Evolutionary conservation across 441 rosid species (phyloP), one percentile per base, ranked within the genome.

Genomic region (Kokia cookei): DNA sequence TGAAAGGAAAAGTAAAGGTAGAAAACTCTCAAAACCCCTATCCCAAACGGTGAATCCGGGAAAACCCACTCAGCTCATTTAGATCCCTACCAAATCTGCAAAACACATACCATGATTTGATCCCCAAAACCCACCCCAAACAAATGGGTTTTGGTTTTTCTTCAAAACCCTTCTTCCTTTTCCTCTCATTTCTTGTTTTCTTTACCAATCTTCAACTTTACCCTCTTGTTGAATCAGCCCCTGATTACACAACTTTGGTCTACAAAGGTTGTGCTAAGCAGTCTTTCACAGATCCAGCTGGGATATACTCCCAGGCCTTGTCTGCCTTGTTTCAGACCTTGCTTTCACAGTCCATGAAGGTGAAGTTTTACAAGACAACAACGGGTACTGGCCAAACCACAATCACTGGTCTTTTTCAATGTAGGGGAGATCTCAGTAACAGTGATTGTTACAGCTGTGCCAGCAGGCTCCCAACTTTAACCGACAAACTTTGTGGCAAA

Each of bases 261-360:
- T 95, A 91, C 84, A 95, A 93, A 77, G 99, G 98, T 43, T 95
- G 99, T 74, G 86, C 98, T 40, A 90, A 77, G 76, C 93, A 95
- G 73, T 15, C 86, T 40, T 88, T 93, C 80, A 85, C 87, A 82
- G 99, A 93, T 86, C 96, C 99, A 57, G 66, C 88, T 24, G 98
- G 97, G 19, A 63, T 84, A 7, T 92, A 87, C 88, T 85, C 97
- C 3, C 97, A 91, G 59, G 89, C 96, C 32, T 89, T 93, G 71
- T 90, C 98, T 47, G 91, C 97, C 51, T 88, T 95, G 68, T 91
- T 89, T 64, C 96, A 94, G 26, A 82, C 98, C 60, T 73, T 95
- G 74, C 97, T 95, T 73, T 82, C 91, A 15, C 95, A 91, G 72
- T 93, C 98, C 60, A 86, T 93, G 70, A 91, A 90, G 81, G 76